Conservation (phyloP, 2,329 filamentous ascomycete genomes). For the Zasmidium cellare region DNA sequence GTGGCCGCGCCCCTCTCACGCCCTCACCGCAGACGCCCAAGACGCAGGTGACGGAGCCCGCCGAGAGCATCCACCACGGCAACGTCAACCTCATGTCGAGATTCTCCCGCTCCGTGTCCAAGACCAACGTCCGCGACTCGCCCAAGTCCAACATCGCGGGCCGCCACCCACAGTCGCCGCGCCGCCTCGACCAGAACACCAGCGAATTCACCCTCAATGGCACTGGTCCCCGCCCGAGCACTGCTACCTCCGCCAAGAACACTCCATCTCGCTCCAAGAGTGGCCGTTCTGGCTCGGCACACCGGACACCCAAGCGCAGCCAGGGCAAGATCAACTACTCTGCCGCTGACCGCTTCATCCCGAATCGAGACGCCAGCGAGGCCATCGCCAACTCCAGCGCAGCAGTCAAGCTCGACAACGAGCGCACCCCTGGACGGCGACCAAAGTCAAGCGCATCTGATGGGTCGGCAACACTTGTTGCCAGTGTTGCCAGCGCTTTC, state of each 20-base stretch:
- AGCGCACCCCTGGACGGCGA: constrained; percentile 61
- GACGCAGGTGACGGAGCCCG: constrained; percentile 54
- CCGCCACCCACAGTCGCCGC: constrained; percentile 66
- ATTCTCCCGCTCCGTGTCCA: constrained; percentile 69
- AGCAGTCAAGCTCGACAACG: constrained; percentile 79
- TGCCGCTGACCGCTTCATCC: constrained; percentile 86
- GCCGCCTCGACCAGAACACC: constrained; percentile 84
- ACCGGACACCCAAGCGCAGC: constrained; percentile 42
- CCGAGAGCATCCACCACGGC: constrained; percentile 71
- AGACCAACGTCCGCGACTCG: constrained; percentile 74
- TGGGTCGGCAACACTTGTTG: constrained; percentile 71
- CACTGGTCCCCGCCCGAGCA: constrained; percentile 59
- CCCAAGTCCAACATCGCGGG: constrained; percentile 95
- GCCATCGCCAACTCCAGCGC: constrained; percentile 69
- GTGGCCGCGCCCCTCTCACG: constrained; percentile 90
- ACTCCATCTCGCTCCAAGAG: constrained; percentile 44
- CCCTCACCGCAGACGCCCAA: constrained; percentile 79
- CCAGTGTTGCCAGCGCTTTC: constrained; percentile 66
- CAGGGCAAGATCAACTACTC: constrained; percentile 67
- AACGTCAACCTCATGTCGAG: constrained; percentile 77
- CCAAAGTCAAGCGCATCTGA: constrained; percentile 71
- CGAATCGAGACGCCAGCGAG: constrained; percentile 87
- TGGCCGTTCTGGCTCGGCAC: constrained; percentile 39
- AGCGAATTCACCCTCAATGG: constrained; percentile 91
- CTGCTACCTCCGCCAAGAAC: constrained; percentile 44